Base-by-base conservation (phyloP, 495 filamentous ascomycete species). In the Penicillium robsamsonii region DNA sequence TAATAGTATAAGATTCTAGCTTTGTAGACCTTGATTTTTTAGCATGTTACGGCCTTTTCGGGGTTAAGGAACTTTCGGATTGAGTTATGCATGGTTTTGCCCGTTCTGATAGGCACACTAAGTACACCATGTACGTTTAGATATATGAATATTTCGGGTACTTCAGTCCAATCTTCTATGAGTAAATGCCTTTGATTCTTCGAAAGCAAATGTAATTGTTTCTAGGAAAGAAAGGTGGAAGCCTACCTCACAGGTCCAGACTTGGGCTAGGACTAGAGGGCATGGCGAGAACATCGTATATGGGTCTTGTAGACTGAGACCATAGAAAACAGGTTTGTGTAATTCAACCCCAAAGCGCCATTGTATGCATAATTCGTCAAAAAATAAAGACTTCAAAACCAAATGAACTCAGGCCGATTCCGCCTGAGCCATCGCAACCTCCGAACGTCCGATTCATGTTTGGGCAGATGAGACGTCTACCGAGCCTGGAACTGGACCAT, bases 401-500 rank as follows among this genome's bases (percentile, higher is more conserved):
- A 42, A 48, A 38, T 29, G 30, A 43, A 41, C 51, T 46, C 20
- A 56, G 25, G 22, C 49, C 37, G 22, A 31, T 59, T 64, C 56
- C 53, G 11, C 43, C 52, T 12, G 42, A 30, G 31, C 37, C 22
- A 22, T 52, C 48, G 35, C 25, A 25, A 35, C 25, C 6, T 43
- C 40, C 37, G 22, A 24, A 17, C 17, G 18, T 15, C 5, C 15
- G 18, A n/a, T 41, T 50, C 11, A 12, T 30, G 12, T 48, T 20
- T 18, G 38, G 5, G 5, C 17, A 17, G 17, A 37, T 37, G 2
- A 15, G 13, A 15, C 9, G 10, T 40, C 74, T 62, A 97, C 64
- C 93, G 85, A 47, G 95, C 95, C 76, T 98, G 92, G 65, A 98
- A 98, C 73, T 98, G 94, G 33, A 98, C 92, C 92, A 98, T 97